Percentiles rank a stretch among this genome's conserved stretches.
Evolutionary conservation across 2,329 filamentous ascomycete species (phyloP).

Genomic region (Epichloe scottii): DNA sequence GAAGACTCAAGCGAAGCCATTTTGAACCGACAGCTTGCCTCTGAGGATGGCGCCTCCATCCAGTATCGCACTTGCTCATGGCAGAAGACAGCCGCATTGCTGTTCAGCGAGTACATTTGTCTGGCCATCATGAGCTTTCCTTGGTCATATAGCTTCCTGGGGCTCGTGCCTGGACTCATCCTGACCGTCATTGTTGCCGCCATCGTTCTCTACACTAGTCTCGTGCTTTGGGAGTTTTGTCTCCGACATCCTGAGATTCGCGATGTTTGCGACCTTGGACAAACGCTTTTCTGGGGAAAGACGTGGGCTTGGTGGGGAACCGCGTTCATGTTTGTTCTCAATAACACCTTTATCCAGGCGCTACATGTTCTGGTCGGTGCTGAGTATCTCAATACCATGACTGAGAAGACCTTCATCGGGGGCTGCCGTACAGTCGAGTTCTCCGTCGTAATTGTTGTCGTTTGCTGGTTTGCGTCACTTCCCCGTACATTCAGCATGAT

Average conservation of each 20-base stretch:
- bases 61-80: slow-evolving; percentile 89
- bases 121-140: slow-evolving; percentile 90
- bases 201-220: slow-evolving; percentile 66
- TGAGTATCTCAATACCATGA: slow-evolving; percentile 85
- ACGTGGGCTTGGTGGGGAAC: slow-evolving; percentile 57
- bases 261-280: slow-evolving; percentile 91
- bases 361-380: slow-evolving; percentile 75
- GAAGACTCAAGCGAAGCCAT: slow-evolving; percentile 36
- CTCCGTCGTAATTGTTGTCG: slow-evolving; percentile 57
- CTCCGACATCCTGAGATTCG: slow-evolving; percentile 80
- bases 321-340: slow-evolving; percentile 81
- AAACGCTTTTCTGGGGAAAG: slow-evolving; percentile 83
- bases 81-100: slow-evolving; percentile 83
- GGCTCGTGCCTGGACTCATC: slow-evolving; percentile 73
- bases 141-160: slow-evolving; percentile 80
- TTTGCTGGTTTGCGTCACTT: slow-evolving; percentile 69
- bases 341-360: slow-evolving; percentile 84
- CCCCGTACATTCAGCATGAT: slow-evolving; percentile 76
- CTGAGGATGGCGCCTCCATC: slow-evolving; percentile 68
- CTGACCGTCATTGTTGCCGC: slow-evolving; percentile 66
- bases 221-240: slow-evolving; percentile 67
- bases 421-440: slow-evolving; percentile 68
- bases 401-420: slow-evolving; percentile 48
- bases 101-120: slow-evolving; percentile 94
- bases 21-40: slow-evolving; percentile 55